Percentiles rank a stretch among this genome's conserved stretches.
Evolutionary conservation across 805 yeast genomes (phyloP).

Genomic region (Schizosaccharomyces lindneri): DNA sequence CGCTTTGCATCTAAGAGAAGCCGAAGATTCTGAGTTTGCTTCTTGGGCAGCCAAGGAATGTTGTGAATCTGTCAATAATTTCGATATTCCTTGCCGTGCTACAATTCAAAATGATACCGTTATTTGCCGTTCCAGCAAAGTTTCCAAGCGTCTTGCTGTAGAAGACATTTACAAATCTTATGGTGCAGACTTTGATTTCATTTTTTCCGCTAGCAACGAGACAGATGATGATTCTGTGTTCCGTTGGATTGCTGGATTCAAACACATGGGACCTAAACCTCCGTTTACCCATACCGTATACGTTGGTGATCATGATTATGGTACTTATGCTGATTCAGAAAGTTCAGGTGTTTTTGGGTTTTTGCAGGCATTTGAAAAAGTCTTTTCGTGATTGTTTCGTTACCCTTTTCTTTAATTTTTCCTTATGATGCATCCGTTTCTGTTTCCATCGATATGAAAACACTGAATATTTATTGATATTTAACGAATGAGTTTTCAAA

Average conservation of each 20-base stretch:
- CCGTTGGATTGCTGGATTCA: neutral
- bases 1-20: slow-evolving; percentile 47
- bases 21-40: slow-evolving; percentile 24
- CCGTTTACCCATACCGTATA: neutral
- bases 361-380: neutral
- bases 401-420: neutral
- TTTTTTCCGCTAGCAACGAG: neutral
- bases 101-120: slow-evolving; percentile 3
- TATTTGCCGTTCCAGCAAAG: neutral
- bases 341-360: neutral
- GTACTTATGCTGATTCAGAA: neutral
- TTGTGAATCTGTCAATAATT: slow-evolving; percentile 64
- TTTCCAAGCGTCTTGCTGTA: neutral
- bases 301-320: neutral
- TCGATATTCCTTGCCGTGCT: slow-evolving; percentile 45
- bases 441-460: no score
- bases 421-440: neutral
- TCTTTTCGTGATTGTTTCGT: neutral
- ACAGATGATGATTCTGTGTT: neutral
- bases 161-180: neutral
- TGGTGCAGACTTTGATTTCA: neutral
- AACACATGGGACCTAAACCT: neutral
- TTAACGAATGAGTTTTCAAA: no score
- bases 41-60: slow-evolving; percentile 55
- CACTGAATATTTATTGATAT: no score